Base-by-base conservation (phyloP, 2,329 filamentous ascomycete genomes). In the Gaeumannomyces tritici region DNA sequence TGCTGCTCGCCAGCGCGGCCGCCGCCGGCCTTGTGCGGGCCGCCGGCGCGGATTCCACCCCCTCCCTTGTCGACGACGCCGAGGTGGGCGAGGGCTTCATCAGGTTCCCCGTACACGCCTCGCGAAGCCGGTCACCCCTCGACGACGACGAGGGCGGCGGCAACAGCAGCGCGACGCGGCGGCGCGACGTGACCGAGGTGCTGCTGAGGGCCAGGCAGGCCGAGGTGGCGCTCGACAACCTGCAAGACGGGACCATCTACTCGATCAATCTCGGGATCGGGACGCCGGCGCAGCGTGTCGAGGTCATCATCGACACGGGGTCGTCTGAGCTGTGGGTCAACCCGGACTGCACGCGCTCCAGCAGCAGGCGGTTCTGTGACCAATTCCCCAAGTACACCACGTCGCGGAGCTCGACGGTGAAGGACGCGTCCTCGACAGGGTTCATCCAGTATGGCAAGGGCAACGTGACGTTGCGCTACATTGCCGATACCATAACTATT, bases 301-400 rank as follows among this genome's bases (percentile, higher is more conserved):
- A 73, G 60, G 77, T 81, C 42, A 78, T 80, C 64, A 70, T 84
- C 62, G 81, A 84, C 68, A 83, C 82, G 1, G 80, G 81, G 59
- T 82, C 80, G 54, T 80, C 80, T 64, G 80, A 83, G 71, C 75
- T 84, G 31, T 83, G 80, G 78, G 79, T 83, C 8, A 89, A 90
- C 67, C 79, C 84, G 0, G 77, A 80, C 63, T 83, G 79, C 68
- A 82, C 79, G 15, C 66, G 71, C 4, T 70, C 77, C 60, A 65
- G 68, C 33, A 69, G 65, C 21, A 55, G 56, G 27, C 55, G 64
- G 26, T 78, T 79, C 65, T 81, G 79, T 68, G 64, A 70, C 21
- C 72, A 71, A 18, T 69, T 76, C 18, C 78, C 78, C 55, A 67
- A 67, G 57, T 82, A 80, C 67, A 67, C 74, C 56, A 68, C 74